Base-by-base conservation (phyloP, 305 asterid genomes). In the Rubia tinctorum region DNA sequence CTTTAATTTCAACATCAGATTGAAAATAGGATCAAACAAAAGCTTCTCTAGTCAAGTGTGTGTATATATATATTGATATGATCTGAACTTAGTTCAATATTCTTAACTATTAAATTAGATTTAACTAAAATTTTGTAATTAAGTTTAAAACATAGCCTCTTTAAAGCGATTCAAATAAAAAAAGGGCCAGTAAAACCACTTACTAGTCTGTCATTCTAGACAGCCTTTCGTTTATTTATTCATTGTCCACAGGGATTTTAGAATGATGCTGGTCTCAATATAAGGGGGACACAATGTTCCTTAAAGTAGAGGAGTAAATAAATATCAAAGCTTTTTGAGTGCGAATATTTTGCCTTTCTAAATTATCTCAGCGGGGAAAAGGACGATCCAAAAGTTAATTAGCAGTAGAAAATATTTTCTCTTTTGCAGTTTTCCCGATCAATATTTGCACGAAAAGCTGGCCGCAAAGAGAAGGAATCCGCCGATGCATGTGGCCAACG, bases 201-300 rank as follows among this genome's bases (percentile, higher is more conserved):
- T 34, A 23, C 23, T 64, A 64, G 56, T 53, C 64, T 62, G 49
- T 66, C 67, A 47, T 78, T 53, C 27, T 27, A 72, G 74, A 66
- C 78, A 82, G 76, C 63, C 55, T 78, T 76, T 68, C 61, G 68
- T 71, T 78, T 70, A 76, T 23, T 43, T 12, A 45, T 43, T 64
- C 69, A 75, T 78, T 40, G 1, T 7, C 10, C 18, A 10, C 27
- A 74, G 73, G 0, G 59, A 27, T 17, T 53, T 39, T 66, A 73
- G 74, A 84, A 84, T 80, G 87, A 86, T 88, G 84, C 55, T 74
- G 86, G 88, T 83, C 81, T 84, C 77, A 68, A 84, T 69, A 82
- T 71, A 72, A 74, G 82, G 88, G 88, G 88, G 85, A 84, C 93
- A 86, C 23, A 59, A 69, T 90, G 90, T 86, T 78, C 58, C 72